A percentile compares a stretch with the other conserved stretches of the same genome.
phyloP scores from a whole-genome alignment of 2,329 filamentous ascomycete species.

The Sarocladium brachiariae region DNA sequence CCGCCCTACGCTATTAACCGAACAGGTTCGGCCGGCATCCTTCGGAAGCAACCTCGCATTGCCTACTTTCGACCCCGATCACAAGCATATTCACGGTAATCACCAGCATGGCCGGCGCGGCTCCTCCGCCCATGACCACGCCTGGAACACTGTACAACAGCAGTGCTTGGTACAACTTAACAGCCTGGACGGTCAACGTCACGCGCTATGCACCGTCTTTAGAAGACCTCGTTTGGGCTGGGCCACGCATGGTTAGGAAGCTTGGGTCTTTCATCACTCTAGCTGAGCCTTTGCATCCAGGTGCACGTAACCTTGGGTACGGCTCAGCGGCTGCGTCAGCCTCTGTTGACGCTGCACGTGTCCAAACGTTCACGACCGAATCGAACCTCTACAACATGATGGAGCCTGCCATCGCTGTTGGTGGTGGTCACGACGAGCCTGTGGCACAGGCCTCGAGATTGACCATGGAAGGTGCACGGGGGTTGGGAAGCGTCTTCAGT shows the following conservation, averaged over 20 bases:
- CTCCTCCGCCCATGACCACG: slow-evolving; percentile 1
- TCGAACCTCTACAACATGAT: slow-evolving; percentile 24
- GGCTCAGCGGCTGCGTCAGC: background rate
- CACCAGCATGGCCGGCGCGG: slow-evolving; percentile 6
- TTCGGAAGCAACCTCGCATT: background rate
- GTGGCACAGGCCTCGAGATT: slow-evolving; percentile 33
- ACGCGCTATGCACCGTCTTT: slow-evolving; percentile 56
- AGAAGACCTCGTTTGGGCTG: slow-evolving; percentile 61
- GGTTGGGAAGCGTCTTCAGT: slow-evolving; percentile 78
- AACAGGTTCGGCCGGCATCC: background rate
- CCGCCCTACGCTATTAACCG: background rate
- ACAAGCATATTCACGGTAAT: background rate
- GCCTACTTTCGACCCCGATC: background rate
- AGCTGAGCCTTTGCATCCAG: slow-evolving; percentile 53
- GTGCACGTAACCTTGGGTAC: slow-evolving; percentile 30
- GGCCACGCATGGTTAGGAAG: slow-evolving; percentile 64
- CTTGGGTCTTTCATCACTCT: slow-evolving; percentile 57
- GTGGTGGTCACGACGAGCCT: slow-evolving; percentile 5
- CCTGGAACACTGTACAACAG: slow-evolving; percentile 1
- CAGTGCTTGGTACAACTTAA: slow-evolving; percentile 46
- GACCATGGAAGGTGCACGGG: slow-evolving; percentile 54
- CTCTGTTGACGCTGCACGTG: slow-evolving; percentile 16
- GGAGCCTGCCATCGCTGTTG: slow-evolving; percentile 16
- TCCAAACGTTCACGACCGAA: slow-evolving; percentile 8
- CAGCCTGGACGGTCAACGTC: slow-evolving; percentile 50